Percentiles rank a stretch among this genome's conserved stretches.
Conservation (phyloP, 768 basidiomycete species). For the Trametes villosa region DNA sequence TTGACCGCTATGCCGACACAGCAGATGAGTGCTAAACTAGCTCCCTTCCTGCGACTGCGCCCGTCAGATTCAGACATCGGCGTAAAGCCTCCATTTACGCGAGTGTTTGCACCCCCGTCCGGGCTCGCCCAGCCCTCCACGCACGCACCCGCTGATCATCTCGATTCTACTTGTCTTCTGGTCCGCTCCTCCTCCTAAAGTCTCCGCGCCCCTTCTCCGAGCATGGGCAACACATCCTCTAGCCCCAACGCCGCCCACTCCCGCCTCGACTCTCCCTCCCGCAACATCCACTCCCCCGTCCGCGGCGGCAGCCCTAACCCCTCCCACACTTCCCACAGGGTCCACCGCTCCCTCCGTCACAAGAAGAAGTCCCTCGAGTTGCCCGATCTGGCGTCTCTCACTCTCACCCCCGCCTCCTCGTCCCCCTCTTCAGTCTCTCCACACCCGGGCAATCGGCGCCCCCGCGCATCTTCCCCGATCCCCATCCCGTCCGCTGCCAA, state of each 20-base stretch:
- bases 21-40: slow-evolving; percentile 7
- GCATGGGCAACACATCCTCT: slow-evolving; percentile 32
- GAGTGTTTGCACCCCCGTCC: neutral
- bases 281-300: slow-evolving; percentile 30
- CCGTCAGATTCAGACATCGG: slow-evolving; percentile 2
- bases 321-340: slow-evolving; percentile 28
- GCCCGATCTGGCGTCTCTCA: slow-evolving; percentile 66
- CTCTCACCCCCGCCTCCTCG: slow-evolving; percentile 47
- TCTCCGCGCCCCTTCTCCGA: slow-evolving; percentile 18
- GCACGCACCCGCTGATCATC: slow-evolving; percentile 20
- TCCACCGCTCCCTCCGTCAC: slow-evolving; percentile 63
- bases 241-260: slow-evolving; percentile 21
- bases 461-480: slow-evolving; percentile 51
- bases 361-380: slow-evolving; percentile 79
- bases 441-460: slow-evolving; percentile 45
- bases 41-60: neutral
- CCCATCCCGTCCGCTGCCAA: slow-evolving; percentile 48
- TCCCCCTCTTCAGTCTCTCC: slow-evolving; percentile 47
- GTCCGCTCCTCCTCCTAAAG: slow-evolving; percentile 12
- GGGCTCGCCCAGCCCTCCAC: slow-evolving; percentile 1
- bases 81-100: slow-evolving; percentile 14
- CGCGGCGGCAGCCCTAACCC: slow-evolving; percentile 31
- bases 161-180: slow-evolving; percentile 19
- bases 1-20: neutral
- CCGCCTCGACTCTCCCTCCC: slow-evolving; percentile 24